Base-by-base conservation (phyloP, 345 rosid genomes). In the Adansonia digitata region DNA sequence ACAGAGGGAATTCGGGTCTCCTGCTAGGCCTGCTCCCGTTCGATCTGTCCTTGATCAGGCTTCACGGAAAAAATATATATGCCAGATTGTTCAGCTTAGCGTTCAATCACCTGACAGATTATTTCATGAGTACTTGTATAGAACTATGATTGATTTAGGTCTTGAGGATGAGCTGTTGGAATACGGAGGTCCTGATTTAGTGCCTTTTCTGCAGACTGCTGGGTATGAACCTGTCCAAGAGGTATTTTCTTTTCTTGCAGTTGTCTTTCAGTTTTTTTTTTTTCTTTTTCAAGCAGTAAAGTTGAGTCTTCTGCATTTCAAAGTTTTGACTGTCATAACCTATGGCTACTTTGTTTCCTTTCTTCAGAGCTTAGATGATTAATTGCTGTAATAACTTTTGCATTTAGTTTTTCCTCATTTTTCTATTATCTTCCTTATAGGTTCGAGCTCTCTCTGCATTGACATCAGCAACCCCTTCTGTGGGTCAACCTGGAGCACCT, bases 161-260 rank as follows among this genome's bases (percentile, higher is more conserved):
- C 91, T 95, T 79, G 99, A 95, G 82, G 78, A 91, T 74, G 98
- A 95, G 88, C 88, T 95, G 53, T 76, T 93, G 83, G 99, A 95
- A 86, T 95, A 86, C 68, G 99, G 99, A 74, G 99, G 99, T 74
- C 91, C 96, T 20, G 99, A 93, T 85, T 89, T 95, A 86, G 90
- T 93, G 80, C 99, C 98, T 78, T 95, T 95, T 82, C 86, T 95
- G 59, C 98, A 93, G 79, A 88, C 76, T 83, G 93, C 90, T 64
- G 97, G 92, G 78, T 85, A 86, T 67, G 88, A 83, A 71, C 77
- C 91, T 66, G 81, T 80, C 39, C 88, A 82, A 79, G 94, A 95
- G 96, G 99, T 95, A 74, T 72, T 69, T 20, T 4, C 18, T 74
- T 61, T 70, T 49, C 63, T 56, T 42, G 17, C 71, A 74, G 56